These are phyloP conservation scores for Solanum clarkiae DNA, from an alignment of 257 asterid genomes.

Conservation along the genomic window DNA sequence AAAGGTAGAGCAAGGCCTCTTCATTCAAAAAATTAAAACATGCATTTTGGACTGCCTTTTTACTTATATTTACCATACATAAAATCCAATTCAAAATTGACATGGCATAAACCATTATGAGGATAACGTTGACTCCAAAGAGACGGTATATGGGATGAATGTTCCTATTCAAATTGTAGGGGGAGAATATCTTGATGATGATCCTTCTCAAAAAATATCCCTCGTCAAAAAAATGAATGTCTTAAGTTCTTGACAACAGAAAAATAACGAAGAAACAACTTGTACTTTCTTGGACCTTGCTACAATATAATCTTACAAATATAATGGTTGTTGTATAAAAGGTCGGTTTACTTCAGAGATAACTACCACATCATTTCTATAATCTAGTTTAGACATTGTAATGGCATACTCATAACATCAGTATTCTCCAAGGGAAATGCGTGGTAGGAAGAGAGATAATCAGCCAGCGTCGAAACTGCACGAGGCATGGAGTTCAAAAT, in stretches of 20 bases:
- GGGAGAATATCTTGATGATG: not conserved
- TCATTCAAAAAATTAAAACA: not conserved
- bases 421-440: not conserved
- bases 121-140: not conserved
- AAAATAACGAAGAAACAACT: not conserved
- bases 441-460: not conserved
- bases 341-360: not conserved
- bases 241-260: not conserved
- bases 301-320: not conserved
- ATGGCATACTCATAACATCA: not conserved
- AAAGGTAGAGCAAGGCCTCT: not conserved
- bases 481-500: not conserved
- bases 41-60: not conserved
- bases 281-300: not conserved
- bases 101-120: not conserved
- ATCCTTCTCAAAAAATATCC: not conserved
- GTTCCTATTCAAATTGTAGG: not conserved
- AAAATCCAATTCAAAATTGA: not conserved
- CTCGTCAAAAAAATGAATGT: not conserved
- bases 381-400: not conserved
- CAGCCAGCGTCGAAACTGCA: not conserved
- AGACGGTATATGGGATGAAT: not conserved
- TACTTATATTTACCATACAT: not conserved
- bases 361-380: not conserved
- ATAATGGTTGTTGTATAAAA: not conserved